Conservation (phyloP, 163 green algal genomes). For the Chlamydomonas reinhardtii region DNA sequence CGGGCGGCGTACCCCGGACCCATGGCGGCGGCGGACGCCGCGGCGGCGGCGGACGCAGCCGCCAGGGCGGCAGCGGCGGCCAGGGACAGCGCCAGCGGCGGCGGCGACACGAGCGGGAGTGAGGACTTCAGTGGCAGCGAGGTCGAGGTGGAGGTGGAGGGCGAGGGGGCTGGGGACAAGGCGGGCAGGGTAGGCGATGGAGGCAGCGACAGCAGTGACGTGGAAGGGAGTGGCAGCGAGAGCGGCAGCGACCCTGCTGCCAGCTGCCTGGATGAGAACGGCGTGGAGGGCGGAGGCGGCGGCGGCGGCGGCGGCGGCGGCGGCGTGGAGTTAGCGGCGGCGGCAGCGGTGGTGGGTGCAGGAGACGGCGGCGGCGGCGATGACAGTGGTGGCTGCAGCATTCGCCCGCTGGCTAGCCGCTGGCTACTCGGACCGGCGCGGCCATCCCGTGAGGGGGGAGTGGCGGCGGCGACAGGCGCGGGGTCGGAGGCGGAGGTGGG, state of each 20-base stretch:
- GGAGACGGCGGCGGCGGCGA: neutral
- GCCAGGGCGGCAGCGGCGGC: neutral
- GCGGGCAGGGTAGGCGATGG: too few species aligned
- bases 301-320: too few species aligned
- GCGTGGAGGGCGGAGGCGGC: too few species aligned
- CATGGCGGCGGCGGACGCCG: neutral
- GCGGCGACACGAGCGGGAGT: too few species aligned
- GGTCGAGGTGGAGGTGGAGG: too few species aligned
- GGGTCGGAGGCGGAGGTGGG: too few species aligned
- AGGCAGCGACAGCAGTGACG: neutral
- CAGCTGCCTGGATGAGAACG: neutral
- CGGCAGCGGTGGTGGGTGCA: slow-evolving; percentile 23
- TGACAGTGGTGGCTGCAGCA: too few species aligned
- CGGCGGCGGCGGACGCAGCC: neutral
- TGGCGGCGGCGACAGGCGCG: neutral
- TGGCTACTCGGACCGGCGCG: too few species aligned
- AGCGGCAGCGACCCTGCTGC: neutral
- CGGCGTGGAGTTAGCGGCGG: neutral
- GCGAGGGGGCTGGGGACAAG: neutral
- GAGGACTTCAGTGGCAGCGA: too few species aligned
- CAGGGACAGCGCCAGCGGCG: neutral
- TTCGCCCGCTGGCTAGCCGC: too few species aligned
- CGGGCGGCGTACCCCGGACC: neutral
- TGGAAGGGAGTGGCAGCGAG: neutral
- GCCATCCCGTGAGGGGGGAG: too few species aligned